Percentiles rank a stretch among this genome's conserved stretches.
phyloP scores from a whole-genome alignment of 228 moss, liverwort and hornwort genomes.

The Sphagnum magellanicum region DNA sequence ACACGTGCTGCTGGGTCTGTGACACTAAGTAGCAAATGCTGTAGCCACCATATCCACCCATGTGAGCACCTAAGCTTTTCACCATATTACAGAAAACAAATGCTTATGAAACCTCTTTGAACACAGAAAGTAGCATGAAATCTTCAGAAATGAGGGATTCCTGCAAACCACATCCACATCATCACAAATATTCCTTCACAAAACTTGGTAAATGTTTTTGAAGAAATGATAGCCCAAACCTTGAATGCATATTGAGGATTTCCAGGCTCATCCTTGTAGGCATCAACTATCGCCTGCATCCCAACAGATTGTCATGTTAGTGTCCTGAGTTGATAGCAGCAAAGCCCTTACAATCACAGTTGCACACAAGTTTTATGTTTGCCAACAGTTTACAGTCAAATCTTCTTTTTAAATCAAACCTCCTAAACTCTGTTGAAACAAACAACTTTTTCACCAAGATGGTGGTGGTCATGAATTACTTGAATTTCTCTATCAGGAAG shows the following conservation, averaged over 20 bases:
- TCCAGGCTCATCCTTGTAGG: slow-evolving; percentile 73
- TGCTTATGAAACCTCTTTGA: too few relatives aligned
- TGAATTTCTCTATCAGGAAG: slow-evolving; percentile 88
- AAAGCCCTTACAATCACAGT: background rate
- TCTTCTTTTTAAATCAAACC: too few relatives aligned
- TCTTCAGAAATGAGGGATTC: too few relatives aligned
- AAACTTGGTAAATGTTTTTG: too few relatives aligned
- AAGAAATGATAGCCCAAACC: slow-evolving; percentile 20
- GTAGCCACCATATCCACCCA: slow-evolving; percentile 11
- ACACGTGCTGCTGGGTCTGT: slow-evolving; percentile 77
- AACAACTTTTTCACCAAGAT: too few relatives aligned
- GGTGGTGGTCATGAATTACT: slow-evolving; percentile 17
- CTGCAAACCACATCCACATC: too few relatives aligned
- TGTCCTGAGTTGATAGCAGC: background rate
- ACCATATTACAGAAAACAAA: too few relatives aligned
- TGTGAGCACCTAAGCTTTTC: background rate
- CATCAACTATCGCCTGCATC: slow-evolving; percentile 76
- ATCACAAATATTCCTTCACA: too few relatives aligned
- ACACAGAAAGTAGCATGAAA: too few relatives aligned
- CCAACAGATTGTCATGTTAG: background rate
- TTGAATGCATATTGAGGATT: slow-evolving; percentile 84
- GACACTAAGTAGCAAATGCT: slow-evolving; percentile 87
- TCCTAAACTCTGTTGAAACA: too few relatives aligned
- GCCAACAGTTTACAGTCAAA: background rate
- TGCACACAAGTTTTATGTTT: background rate